Evolutionary conservation across 1,139 yeast genomes (phyloP).

Genomic region (Candida tropicalis): DNA sequence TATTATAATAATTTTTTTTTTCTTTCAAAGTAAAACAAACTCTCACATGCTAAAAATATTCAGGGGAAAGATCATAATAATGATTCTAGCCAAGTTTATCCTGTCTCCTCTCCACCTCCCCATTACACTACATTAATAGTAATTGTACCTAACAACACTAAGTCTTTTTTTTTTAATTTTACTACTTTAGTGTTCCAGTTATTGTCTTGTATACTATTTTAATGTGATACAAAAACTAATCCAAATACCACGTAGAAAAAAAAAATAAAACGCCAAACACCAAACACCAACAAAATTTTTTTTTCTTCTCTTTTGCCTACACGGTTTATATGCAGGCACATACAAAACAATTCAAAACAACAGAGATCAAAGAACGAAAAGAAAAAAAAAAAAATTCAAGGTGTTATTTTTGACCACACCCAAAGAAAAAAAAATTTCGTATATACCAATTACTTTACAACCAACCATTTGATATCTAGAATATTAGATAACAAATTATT

Average conservation of each 20-base stretch:
- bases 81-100: too few relatives aligned
- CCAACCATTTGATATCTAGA: slow-evolving; percentile 3
- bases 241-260: not conserved
- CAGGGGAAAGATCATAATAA: not conserved
- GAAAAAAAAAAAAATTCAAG: not conserved
- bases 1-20: too few relatives aligned
- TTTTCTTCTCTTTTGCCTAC: too few relatives aligned
- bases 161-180: not conserved
- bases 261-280: not conserved
- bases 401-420: slow-evolving; percentile 2
- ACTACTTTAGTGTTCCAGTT: too few relatives aligned
- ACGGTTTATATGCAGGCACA: slow-evolving; percentile 1
- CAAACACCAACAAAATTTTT: slow-evolving; percentile 4
- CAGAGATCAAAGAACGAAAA: slow-evolving; percentile 1
- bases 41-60: not conserved
- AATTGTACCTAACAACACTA: too few relatives aligned
- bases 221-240: not conserved
- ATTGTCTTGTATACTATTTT: too few relatives aligned
- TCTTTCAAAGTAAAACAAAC: not conserved
- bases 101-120: too few relatives aligned
- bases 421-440: slow-evolving; percentile 1
- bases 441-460: slow-evolving; percentile 3
- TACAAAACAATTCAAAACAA: not conserved
- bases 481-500: not conserved
- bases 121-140: too few relatives aligned